Conservation (phyloP, 495 filamentous ascomycete species). For the Podospora pseudoanserina region DNA sequence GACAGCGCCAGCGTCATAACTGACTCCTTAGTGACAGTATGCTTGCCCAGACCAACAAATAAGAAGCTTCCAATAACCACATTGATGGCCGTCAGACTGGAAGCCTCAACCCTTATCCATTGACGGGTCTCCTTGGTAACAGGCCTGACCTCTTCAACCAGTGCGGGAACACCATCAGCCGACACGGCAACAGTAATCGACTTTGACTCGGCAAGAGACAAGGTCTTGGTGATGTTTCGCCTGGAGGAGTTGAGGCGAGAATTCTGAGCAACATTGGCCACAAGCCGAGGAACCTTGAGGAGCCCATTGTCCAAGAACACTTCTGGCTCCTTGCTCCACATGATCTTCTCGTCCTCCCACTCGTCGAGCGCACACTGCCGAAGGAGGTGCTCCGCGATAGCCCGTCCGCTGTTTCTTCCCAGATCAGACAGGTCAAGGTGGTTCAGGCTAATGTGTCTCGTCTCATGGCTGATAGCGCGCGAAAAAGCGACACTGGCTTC, state of each 20-base stretch:
- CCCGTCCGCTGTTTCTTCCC: conserved; percentile 1
- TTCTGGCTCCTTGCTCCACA: neutral
- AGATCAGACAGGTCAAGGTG: conserved; percentile 28
- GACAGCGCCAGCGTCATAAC: neutral
- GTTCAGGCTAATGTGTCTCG: conserved; percentile 24
- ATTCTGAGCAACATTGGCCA: neutral
- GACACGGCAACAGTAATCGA: no score
- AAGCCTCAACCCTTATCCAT: neutral
- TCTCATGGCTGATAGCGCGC: conserved; percentile 19
- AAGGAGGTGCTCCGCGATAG: conserved; percentile 2
- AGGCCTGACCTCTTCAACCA: neutral
- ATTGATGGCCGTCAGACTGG: neutral
- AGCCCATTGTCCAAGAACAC: neutral
- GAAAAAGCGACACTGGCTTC: conserved; percentile 11
- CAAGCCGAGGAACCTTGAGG: neutral
- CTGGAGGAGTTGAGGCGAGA: neutral
- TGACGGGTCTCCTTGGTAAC: neutral
- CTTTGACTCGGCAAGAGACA: no score
- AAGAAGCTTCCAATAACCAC: neutral
- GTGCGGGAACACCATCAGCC: neutral
- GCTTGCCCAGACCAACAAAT: neutral
- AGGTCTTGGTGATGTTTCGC: neutral
- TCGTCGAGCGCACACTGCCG: conserved; percentile 11
- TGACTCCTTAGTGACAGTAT: neutral
- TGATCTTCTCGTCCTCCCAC: conserved; percentile 14